phyloP scores from a whole-genome alignment of 306 rosid genomes.

The Senna siamea region DNA sequence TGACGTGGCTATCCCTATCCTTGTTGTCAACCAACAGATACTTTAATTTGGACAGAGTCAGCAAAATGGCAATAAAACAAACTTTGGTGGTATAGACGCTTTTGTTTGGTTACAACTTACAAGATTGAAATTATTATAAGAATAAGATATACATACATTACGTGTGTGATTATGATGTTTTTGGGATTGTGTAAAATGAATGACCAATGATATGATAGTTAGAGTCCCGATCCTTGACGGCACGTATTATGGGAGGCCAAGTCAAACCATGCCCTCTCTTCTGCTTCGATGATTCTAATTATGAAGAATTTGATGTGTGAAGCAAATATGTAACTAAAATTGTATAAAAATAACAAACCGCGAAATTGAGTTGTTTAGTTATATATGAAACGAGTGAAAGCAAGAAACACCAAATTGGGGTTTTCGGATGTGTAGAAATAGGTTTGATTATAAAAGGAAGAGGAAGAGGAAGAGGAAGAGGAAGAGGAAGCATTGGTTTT shows the following conservation, averaged over 20 bases:
- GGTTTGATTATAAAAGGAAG: too few relatives aligned
- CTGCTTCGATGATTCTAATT: too few relatives aligned
- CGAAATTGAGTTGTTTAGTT: too few relatives aligned
- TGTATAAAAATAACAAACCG: too few relatives aligned
- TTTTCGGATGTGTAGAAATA: background rate
- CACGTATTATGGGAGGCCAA: conserved; percentile 50
- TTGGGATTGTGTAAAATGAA: conserved; percentile 1
- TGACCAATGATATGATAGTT: conserved; percentile 38
- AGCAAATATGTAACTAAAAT: too few relatives aligned
- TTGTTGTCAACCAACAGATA: too few relatives aligned
- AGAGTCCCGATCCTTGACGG: conserved; percentile 65
- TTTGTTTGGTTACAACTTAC: background rate
- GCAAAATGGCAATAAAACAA: background rate
- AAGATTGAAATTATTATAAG: background rate
- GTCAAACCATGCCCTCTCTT: conserved; percentile 50
- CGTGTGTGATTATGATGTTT: background rate
- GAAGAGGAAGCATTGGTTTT: too few relatives aligned
- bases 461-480: too few relatives aligned
- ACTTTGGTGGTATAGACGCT: background rate
- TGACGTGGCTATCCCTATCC: background rate
- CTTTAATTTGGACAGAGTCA: too few relatives aligned
- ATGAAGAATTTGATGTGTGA: too few relatives aligned
- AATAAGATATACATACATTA: background rate
- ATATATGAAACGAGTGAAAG: background rate
- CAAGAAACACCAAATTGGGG: background rate